Base-by-base conservation (phyloP, 495 filamentous ascomycete genomes). In the Astrocystis sublimbata region DNA sequence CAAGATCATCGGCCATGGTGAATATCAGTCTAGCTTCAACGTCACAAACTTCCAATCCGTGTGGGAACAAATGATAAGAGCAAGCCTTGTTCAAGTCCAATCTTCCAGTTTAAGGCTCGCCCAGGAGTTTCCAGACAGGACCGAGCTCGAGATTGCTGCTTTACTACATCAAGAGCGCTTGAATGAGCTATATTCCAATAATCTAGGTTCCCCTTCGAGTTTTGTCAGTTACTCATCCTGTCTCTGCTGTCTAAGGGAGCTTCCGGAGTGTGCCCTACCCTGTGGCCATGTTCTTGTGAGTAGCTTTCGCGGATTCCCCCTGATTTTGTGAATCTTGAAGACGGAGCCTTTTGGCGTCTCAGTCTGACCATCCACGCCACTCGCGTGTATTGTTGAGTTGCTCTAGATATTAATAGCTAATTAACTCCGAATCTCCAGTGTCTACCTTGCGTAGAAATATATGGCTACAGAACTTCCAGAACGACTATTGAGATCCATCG, bases 271-370 rank as follows among this genome's bases (percentile, higher is more conserved):
- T 62, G 72, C 77, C 1, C 58, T 88, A 3, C 78, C 78, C 9
- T 88, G 85, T 61, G 84, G 85, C 0, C 85, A 88, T 68, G 77
- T 85, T 6, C 68, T 87, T 0, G 47, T 51, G n/a, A 51, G 47
- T 51, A 6, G 17, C 19, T 19, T 15, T 31, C 26, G 26, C 2
- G 31, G n/a, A n/a, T 31, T 31, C 0, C 31, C 15, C 21, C 6
- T 15, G 10, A 23, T 15, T 12, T 26, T 0, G 3, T 23, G 13
- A 46, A 3, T 23, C 10, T 12, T 4, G 17, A 15, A 3, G 6
- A 41, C 19, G 6, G 8, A 6, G 15, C 1, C 38, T 19, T 41
- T 2, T 43, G 13, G 33, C 13, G 33, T 13, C 13, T 36, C 33
- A 36, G 33, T 36, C 13, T 13, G 6, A 36, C n/a, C n/a, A n/a